Evolutionary conservation across 1,139 yeast species (phyloP), one percentile per base, ranked within the genome.

Genomic region (Nakaseomyces bracarensis): DNA sequence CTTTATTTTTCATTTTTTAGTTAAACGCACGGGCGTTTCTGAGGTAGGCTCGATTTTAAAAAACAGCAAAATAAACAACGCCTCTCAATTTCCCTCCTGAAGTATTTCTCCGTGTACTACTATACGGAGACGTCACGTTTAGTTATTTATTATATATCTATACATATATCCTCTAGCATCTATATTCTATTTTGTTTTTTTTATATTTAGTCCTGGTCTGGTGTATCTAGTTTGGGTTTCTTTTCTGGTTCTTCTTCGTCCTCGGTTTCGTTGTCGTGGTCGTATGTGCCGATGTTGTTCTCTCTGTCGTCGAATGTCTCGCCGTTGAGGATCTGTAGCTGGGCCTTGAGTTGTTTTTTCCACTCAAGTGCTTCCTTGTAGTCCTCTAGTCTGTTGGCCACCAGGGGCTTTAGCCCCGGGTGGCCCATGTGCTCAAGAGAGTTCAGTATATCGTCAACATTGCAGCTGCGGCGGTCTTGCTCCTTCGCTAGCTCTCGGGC

Each of bases 381-480:
- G 3, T 50, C 59, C n/a, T 54, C 56, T 36, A 57, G 49, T 39
- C 52, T 52, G 14, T 51, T 55, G 33, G 52, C 52, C 2, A 62
- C 61, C 15, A 58, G 56, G 14, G 54, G 45, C 19, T 52, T 56
- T 62, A 80, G 18, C 50, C 62, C 42, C 64, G 71, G 51, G 71
- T 64, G 50, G 69, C 82, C 53, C 64, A 74, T 53, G 69, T 70
- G 62, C 42, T 77, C 79, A 43, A 82, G 62, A 0, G 85, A 87
- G 16, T 58, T 63, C 34, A 79, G 52, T 10, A 82, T 67, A 58
- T 82, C 93, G 49, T 78, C 83, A 2, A 80, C 78, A 50, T 72
- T 76, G 28, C 82, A 75, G 3, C 77, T 76, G 55, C 77, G 79
- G 45, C 86, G 69, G 39, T 71, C 74, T 31, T 67, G 69, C 20